Conservation (phyloP, 768 basidiomycete species). For the Boletus rubescentipes region DNA sequence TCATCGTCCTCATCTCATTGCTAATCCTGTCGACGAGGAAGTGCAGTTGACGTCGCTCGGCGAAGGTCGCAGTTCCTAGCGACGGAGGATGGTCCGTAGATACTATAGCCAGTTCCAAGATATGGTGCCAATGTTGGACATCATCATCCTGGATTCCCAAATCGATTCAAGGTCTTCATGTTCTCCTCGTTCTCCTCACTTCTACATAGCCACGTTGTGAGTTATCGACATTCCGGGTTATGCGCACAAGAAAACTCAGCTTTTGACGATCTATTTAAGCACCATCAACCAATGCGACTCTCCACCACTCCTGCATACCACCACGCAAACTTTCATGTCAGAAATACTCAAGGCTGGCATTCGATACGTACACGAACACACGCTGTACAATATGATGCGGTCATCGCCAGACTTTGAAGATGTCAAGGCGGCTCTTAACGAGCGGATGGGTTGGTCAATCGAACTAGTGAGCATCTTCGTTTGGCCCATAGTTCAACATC, state of each 20-base stretch:
- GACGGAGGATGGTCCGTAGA: too few species aligned
- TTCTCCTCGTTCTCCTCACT: too few species aligned
- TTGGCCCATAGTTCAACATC: neutral
- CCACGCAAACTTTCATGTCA: constrained; percentile 9
- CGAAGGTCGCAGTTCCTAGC: too few species aligned
- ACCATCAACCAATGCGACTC: neutral
- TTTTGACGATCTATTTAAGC: neutral
- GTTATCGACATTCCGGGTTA: neutral
- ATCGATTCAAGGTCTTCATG: neutral
- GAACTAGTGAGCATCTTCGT: constrained; percentile 16
- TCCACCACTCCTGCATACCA: neutral
- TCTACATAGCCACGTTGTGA: too few species aligned
- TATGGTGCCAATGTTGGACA: neutral
- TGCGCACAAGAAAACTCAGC: neutral
- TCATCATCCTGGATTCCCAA: constrained; percentile 9
- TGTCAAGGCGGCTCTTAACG: constrained; percentile 15
- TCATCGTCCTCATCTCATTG: constrained; percentile 8
- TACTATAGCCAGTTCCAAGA: neutral
- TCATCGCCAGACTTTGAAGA: constrained; percentile 23
- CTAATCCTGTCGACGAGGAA: too few species aligned
- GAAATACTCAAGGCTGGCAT: neutral
- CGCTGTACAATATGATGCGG: constrained; percentile 17
- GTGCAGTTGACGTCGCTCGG: too few species aligned
- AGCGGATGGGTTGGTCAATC: constrained; percentile 20
- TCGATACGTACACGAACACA: constrained; percentile 5